Evolutionary conservation across 2,329 filamentous ascomycete species (phyloP), one percentile per base, ranked within the genome.

Genomic region (Cadophora luteo-olivacea): DNA sequence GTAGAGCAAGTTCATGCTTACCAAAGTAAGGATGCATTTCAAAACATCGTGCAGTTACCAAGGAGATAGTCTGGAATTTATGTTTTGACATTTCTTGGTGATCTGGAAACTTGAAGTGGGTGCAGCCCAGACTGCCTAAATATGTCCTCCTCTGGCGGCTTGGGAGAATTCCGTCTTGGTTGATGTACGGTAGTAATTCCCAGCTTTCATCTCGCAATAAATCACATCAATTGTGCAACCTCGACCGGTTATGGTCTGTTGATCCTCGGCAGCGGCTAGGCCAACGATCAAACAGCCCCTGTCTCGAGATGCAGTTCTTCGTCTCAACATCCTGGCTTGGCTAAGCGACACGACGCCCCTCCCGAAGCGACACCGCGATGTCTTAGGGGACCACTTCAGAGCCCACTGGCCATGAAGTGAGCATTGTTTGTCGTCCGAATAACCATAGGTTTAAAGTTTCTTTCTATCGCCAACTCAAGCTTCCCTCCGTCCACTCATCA

Each of bases 381-480:
- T 57, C 24, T 36, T 33, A n/a, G 19, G 45, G 54, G 25, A 32
- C 24, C 1, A 22, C 33, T 8, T 58, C 33, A n/a, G 4, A 1
- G 6, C 25, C 29, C 7, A 49, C 48, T 66, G 64, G 67, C 24
- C 66, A 38, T 22, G 24, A 29, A 45, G n/a, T n/a, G 45, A 63
- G 41, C 33, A 64, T 63, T 64, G 51, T 69, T 69, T 58, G 51
- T 41, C 52, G 51, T 65, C 64, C 24, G 36, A 54, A 38, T 64
- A 57, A 52, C 64, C 45, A 69, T 66, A 66, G 67, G 65, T 25
- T 62, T 63, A 51, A 65, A 63, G 61, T 65, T 69, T 69, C 45
- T 19, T 7, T 29, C 19, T 41, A 57, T 60, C n/a, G 29, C 12
- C 19, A 22, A 38, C 19, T 38, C 61, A 25, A 51, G 24, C 38